Evolutionary conservation across 2,329 filamentous ascomycete genomes (phyloP), one percentile per base, ranked within the genome.

Genomic region (Aspergillus proliferans): DNA sequence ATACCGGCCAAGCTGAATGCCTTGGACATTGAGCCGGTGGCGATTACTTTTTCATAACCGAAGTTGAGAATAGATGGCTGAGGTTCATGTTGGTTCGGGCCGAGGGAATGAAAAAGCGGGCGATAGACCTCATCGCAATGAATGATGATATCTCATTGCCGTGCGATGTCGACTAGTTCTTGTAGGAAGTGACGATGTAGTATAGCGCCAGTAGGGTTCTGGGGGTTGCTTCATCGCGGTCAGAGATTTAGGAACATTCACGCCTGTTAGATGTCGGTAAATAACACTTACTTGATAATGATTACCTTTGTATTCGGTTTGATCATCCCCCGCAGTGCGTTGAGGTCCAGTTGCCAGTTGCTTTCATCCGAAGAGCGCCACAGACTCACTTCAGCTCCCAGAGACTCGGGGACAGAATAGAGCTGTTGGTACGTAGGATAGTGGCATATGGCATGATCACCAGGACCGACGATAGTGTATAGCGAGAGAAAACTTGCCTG

Each of bases 401-500:
- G 71, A 34, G 83, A 85, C 56, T 77, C 76, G 0, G 89, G 88
- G 1, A 94, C 80, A 7, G 82, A 75, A 62, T 92, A 93, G 1
- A 95, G 77, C 59, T 93, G 88, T 65, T 93, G 87, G 60, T 93
- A 94, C 1, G 88, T 91, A 10, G 90, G 89, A 63, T 90, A 88
- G 50, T 93, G 86, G 61, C 87, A 93, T 50, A 95, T 79, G 43
- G 92, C 86, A 75, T 95, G 89, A 62, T 94, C 88, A 0, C 84
- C 86, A 0, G 83, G 80, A 0, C 81, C 80, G 2, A 93, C 64
- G 4, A 93, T 73, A 1, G 84, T 76, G 65, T 91, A 91, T 6
- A 93, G 78, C 2, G 84, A 71, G 14, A 93, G 71, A 58, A 89
- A 88, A 63, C 94, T 95, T n/a, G 88, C 89, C 4, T 82, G 78